Base-by-base conservation (phyloP, 73 alveolate species). In the Tetrahymena thermophila region DNA sequence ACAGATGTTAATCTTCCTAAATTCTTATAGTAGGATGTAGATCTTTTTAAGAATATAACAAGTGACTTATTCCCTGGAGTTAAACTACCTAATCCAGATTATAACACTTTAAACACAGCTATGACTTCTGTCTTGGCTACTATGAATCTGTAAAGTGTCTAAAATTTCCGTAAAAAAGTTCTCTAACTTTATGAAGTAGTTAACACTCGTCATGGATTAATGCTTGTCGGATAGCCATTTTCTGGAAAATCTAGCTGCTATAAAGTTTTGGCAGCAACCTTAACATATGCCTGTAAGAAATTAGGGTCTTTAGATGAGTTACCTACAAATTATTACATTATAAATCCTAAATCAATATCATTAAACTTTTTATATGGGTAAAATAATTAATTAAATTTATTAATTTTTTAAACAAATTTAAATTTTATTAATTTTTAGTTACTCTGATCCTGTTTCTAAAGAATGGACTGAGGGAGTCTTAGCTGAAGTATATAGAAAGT, bases 1-100 rank as follows among this genome's bases (percentile, higher is more conserved):
- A 98, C 97, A 94, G 99, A 99, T 98, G 99, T 98, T 34, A 98
- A 98, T 96, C 97, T 99, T 28, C 99, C 99, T 38, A 99, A 98
- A 95, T 98, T 99, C 96, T 96, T 99, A 93, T 97, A 98, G 13
- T 98, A 99, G 93, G 99, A 99, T 98, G 98, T 99, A 50, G 98
- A 99, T 35, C 96, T 99, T 34, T 99, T 99, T 95, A 94, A 97
- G 85, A 98, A 98, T 58, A 98, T 99, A 85, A 98, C 97, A 85
- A 97, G 98, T 93, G 99, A 98, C 96, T 94, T 99, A 83, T 99
- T 99, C 98, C 99, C 98, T 43, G 99, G 99, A 42, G 98, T 98
- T 42, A 96, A 93, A 28, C 94, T 58, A 9, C 94, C 85, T 37
- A 84, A 85, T 28, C 35, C 94, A 21, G 96, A 95, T 43, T 96